Base-by-base conservation (phyloP, 257 asterid genomes). In the Przewalskia tangutica region DNA sequence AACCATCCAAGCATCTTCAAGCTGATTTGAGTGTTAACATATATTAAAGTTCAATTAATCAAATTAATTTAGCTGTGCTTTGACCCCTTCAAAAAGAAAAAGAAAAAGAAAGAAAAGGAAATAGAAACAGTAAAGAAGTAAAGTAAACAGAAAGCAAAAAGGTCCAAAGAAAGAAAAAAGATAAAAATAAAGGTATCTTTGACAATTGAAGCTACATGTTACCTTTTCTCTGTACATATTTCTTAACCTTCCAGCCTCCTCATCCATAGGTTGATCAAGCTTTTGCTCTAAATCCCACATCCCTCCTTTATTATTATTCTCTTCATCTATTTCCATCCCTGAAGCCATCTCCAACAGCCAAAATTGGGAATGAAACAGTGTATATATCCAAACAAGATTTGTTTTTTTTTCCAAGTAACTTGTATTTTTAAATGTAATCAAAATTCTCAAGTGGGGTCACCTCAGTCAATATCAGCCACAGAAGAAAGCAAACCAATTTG, bases 231-330 rank as follows among this genome's bases (percentile, higher is more conserved):
- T 88, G 18, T 89, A 92, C 99, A 93, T 89, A 81, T 93, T 92
- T 77, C 89, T 93, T 65, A 96, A 91, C 65, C 89, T 93, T 54
- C 92, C 98, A 89, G 98, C 99, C 64, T 96, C 99, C 87, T 94
- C 99, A 64, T 96, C 99, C 99, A 96, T 93, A 34, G 98, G 97
- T 86, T 96, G 98, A 90, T 96, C 99, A 81, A 96, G 94, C 86
- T 91, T 96, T 91, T 96, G 97, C 79, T 96, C 99, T 89, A 96
- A 90, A 84, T 54, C 97, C 99, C 99, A 96, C 98, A 96, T 94
- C 81, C 93, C 85, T 14, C 99, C 99, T 84, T 92, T 94, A 18
- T 54, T 56, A 83, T 54, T 51, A 10, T 81, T 70, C 17, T 82
- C 93, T 27, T 90, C 97, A 73, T 89, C 94, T 81, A 82, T 89